These are phyloP conservation scores for Penicillium sp. DNA, from an alignment of 2,329 filamentous ascomycete genomes.

Conservation along the genomic window DNA sequence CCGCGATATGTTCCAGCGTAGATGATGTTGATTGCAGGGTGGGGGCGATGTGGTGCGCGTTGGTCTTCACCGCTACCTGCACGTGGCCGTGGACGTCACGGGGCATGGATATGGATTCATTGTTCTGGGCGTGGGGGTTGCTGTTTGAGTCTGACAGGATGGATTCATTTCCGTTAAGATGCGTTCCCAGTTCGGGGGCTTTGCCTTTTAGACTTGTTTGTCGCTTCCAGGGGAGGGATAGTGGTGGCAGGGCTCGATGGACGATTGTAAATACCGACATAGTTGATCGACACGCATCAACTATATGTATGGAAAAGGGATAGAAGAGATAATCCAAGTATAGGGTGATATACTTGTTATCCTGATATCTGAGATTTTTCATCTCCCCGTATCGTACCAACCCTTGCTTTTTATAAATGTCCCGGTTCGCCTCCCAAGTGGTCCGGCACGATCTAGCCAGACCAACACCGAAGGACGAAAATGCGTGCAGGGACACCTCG, in stretches of 20 bases:
- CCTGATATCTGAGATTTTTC: not conserved
- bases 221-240: conserved; percentile 18
- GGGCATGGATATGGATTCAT: conserved; percentile 10
- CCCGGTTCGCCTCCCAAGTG: not conserved
- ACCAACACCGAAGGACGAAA: conserved; percentile 16
- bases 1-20: not conserved
- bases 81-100: conserved; percentile 17
- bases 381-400: conserved; percentile 1
- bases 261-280: conserved; percentile 23
- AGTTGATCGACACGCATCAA: not conserved
- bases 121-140: not conserved
- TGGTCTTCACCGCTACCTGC: conserved; percentile 26
- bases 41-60: not conserved
- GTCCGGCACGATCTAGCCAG: conserved; percentile 10
- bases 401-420: conserved; percentile 8
- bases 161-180: not conserved
- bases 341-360: not conserved
- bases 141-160: not conserved
- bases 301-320: not conserved
- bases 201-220: conserved; percentile 17
- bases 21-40: not conserved
- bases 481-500: conserved; percentile 18
- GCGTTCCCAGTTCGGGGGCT: conserved; percentile 9
- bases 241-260: conserved; percentile 20
- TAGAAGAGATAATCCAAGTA: not conserved